Evolutionary conservation across 176 grass and related monocot genomes (phyloP), one percentile per base, ranked within the genome.

Genomic region (Carex pumila): DNA sequence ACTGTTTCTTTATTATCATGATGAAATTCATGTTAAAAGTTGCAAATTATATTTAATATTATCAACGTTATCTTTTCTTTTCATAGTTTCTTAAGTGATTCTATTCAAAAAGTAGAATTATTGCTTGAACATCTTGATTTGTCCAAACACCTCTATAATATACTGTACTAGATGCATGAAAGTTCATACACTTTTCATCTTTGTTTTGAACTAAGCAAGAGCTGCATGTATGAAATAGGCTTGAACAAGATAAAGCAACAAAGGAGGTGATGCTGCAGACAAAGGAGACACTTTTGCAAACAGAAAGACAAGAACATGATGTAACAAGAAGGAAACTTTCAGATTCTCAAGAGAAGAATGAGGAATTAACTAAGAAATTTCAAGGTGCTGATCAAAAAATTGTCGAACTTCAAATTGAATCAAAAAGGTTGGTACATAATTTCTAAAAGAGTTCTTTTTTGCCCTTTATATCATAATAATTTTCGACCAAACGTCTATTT

Each of bases 221-320:
- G 7, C 3, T 60, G 79, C 56, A 56, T 89, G 1, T 76, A 84
- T 86, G 5, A 69, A 61, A 81, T 81, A 94, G 92, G 71, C 65
- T 94, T 84, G 89, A 94, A 89, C 84, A 80, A 53, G 75, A 84
- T 84, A 79, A 85, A 89, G 85, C 15, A 64, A 88, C 88, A 61
- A 52, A 88, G 17, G 89, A 94, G 79, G 87, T 73, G 39, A 81
- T 94, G 91, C 79, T 94, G 82, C 79, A 87, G 81, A 74, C 85
- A 3, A 89, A 91, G 22, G 89, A 94, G 65, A 86, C 79, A 77
- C 71, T 94, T 84, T 87, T 94, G 85, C 82, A 87, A 76, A 74
- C 78, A 2, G 92, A 91, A 88, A 86, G 79, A 56, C 89, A 91
- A 79, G 73, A 91, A 76, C 90, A 82, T 65, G 80, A 82, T 53